Conservation (phyloP, 345 rosid species). For the Eucalyptus polybractea region DNA sequence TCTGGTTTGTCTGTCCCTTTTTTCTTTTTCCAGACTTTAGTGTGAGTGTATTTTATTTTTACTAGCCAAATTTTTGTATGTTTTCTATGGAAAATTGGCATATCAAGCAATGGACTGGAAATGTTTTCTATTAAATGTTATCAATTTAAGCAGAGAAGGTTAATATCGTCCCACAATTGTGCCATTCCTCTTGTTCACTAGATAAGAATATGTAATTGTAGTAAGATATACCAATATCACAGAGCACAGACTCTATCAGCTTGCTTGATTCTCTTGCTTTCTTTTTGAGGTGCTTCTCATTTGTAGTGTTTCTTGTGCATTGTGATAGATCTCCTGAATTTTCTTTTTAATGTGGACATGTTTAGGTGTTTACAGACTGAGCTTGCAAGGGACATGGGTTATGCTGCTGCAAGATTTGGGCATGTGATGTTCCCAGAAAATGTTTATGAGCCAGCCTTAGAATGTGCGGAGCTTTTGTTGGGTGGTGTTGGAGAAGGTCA, state of each 20-base stretch:
- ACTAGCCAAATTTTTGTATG: neutral
- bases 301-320: neutral
- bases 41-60: neutral
- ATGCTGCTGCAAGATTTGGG: constrained; percentile 94
- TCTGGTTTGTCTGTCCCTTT: neutral
- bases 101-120: neutral
- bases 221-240: neutral
- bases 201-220: neutral
- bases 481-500: constrained; percentile 88
- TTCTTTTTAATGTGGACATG: constrained; percentile 33
- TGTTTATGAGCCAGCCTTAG: constrained; percentile 87
- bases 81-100: neutral
- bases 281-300: neutral
- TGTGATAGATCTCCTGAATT: neutral
- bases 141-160: neutral
- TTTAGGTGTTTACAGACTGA: constrained; percentile 92
- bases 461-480: constrained; percentile 85
- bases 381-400: constrained; percentile 95
- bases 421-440: constrained; percentile 99
- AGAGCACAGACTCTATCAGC: neutral
- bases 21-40: neutral
- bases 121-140: neutral
- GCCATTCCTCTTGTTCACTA: neutral
- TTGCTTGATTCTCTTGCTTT: neutral
- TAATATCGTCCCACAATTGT: neutral